Percentiles rank a stretch among this genome's conserved stretches.
phyloP scores from a whole-genome alignment of 208 protist species.

The Acanthamoeba royreba region DNA sequence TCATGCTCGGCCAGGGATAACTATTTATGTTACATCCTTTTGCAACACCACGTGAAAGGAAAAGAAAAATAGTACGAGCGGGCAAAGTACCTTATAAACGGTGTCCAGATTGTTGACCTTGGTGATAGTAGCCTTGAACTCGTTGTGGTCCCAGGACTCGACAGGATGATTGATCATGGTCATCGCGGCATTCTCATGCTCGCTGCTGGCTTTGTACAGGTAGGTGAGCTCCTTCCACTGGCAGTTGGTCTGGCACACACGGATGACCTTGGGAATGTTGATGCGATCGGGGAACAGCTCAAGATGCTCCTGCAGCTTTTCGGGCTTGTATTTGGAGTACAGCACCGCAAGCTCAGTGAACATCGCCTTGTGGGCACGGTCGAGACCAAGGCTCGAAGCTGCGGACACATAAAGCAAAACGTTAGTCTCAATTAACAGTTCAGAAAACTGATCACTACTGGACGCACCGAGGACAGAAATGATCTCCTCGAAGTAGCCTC shows the following conservation, averaged over 20 bases:
- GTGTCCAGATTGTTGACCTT: constrained; percentile 95
- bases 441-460: constrained; percentile 27
- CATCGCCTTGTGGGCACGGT: constrained; percentile 97
- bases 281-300: constrained; percentile 95
- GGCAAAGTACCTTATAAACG: constrained; percentile 94
- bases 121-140: constrained; percentile 96
- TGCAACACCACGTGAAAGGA: background rate
- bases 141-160: constrained; percentile 95
- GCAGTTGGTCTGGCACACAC: constrained; percentile 90
- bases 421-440: background rate
- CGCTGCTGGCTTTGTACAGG: constrained; percentile 84
- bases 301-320: constrained; percentile 98
- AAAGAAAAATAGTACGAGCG: constrained; percentile 92
- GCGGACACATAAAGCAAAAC: constrained; percentile 82
- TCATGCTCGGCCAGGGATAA: constrained; percentile 89
- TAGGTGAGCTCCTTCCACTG: constrained; percentile 90
- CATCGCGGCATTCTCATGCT: constrained; percentile 97
- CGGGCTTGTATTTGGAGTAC: constrained; percentile 98
- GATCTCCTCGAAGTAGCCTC: constrained; percentile 73
- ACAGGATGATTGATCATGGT: constrained; percentile 97
- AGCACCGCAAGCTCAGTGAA: constrained; percentile 99
- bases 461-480: constrained; percentile 36
- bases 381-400: constrained; percentile 90
- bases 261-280: constrained; percentile 97
- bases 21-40: background rate